phyloP scores from a whole-genome alignment of 2,329 filamentous ascomycete genomes.

The Metarhizium sp. region DNA sequence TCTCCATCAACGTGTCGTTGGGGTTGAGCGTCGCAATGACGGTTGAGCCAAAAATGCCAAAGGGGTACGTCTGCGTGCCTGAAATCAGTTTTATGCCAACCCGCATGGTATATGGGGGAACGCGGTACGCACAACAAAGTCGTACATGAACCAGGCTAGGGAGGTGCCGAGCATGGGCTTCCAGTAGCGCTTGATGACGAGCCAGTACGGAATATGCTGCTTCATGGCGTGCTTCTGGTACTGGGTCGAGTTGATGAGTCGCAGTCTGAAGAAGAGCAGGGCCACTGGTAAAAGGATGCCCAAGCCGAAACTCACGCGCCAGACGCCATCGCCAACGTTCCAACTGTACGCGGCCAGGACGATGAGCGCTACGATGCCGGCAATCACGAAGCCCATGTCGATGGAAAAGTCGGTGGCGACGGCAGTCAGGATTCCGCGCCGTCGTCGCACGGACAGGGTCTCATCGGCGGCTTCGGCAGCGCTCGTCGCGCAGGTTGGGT shows the following conservation, averaged over 20 bases:
- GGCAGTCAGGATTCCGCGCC: conserved; percentile 20
- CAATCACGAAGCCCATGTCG: conserved; percentile 25
- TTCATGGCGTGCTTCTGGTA: conserved; percentile 18
- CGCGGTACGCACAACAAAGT: conserved; percentile 12
- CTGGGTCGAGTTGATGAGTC: conserved; percentile 38
- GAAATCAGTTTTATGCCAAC: not conserved
- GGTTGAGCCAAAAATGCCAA: conserved; percentile 15
- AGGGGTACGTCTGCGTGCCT: conserved; percentile 12
- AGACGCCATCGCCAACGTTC: conserved; percentile 28
- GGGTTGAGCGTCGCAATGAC: conserved; percentile 13
- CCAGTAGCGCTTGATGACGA: conserved; percentile 25
- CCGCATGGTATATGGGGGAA: not conserved
- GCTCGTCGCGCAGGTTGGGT: conserved; percentile 18
- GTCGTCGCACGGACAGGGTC: conserved; percentile 13
- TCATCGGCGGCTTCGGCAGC: conserved; percentile 20
- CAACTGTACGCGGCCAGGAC: conserved; percentile 28
- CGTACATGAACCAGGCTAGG: conserved; percentile 38
- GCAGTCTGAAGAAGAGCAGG: conserved; percentile 45
- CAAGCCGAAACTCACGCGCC: conserved; percentile 26
- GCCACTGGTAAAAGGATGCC: conserved; percentile 29
- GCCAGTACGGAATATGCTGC: conserved; percentile 14
- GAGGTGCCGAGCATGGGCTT: conserved; percentile 41
- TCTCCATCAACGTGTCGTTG: conserved; percentile 11
- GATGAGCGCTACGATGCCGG: conserved; percentile 34
- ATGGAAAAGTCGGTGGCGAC: conserved; percentile 34